A percentile compares a stretch with the other conserved stretches of the same genome.
Conservation (phyloP, 371 early-diverging fungal species). For the Apophysomyces trapeziformis region DNA sequence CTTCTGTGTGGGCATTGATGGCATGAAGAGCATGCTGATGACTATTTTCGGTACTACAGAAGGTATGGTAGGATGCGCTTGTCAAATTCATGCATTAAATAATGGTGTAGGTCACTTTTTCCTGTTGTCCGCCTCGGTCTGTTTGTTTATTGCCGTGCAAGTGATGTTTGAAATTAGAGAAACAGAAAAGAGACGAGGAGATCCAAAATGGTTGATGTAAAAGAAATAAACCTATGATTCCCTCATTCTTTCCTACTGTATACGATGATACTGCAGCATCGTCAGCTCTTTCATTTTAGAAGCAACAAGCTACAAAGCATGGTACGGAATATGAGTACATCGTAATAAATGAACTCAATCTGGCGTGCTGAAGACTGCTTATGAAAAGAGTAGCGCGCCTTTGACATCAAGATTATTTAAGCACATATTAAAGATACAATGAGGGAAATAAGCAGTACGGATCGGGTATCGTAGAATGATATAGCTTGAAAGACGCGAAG, state of each 20-base stretch:
- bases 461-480: not conserved
- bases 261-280: too few species aligned
- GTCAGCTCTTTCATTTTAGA: too few species aligned
- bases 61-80: conserved; percentile 29
- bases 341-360: too few species aligned
- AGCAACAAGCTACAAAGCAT: too few species aligned
- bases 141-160: conserved; percentile 76
- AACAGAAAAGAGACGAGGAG: conserved; percentile 63
- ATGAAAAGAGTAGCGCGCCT: not conserved
- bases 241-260: too few species aligned
- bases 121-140: conserved; percentile 51
- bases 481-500: not conserved
- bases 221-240: not conserved
- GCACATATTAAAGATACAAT: not conserved
- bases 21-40: conserved; percentile 69
- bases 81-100: not conserved
- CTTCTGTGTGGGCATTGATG: conserved; percentile 88
- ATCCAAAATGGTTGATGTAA: conserved; percentile 50
- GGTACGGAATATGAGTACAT: too few species aligned
- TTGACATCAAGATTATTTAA: not conserved
- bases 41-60: conserved; percentile 47
- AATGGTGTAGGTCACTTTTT: conserved; percentile 45
- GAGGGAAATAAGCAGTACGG: not conserved
- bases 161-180: conserved; percentile 87
- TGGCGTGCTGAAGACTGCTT: too few species aligned